Evolutionary conservation across 768 basidiomycete species (phyloP).

Genomic region (Mycena epipterygia): DNA sequence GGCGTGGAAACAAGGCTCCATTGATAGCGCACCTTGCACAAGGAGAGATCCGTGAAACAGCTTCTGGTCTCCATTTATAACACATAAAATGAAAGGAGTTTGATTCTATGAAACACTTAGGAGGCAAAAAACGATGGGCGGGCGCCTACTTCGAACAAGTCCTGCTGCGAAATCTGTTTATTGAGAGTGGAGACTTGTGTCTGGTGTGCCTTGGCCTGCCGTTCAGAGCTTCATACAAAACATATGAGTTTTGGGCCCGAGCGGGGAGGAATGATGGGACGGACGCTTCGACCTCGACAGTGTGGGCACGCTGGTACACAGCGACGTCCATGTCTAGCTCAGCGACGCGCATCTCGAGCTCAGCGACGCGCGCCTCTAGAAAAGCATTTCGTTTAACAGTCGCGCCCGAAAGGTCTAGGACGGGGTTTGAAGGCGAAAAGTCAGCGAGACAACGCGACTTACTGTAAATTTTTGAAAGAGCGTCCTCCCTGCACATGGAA

Average conservation of each 20-base stretch:
- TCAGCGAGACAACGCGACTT: slow-evolving; percentile 28
- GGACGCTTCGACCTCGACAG: slow-evolving; percentile 67
- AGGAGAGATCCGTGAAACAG: slow-evolving; percentile 74
- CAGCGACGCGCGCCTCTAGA: slow-evolving; percentile 73
- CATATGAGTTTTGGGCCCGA: not conserved
- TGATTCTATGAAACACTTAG: slow-evolving; percentile 55
- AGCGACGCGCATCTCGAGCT: slow-evolving; percentile 74
- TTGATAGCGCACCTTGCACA: slow-evolving; percentile 47
- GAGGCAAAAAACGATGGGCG: slow-evolving; percentile 4
- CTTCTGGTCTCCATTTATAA: slow-evolving; percentile 80
- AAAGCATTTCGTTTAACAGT: slow-evolving; percentile 75
- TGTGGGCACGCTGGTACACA: slow-evolving; percentile 81
- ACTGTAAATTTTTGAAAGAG: slow-evolving; percentile 74
- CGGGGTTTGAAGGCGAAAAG: slow-evolving; percentile 4
- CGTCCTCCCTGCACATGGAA: slow-evolving; percentile 68
- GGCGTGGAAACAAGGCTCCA: slow-evolving; percentile 43
- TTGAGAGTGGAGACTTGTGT: slow-evolving; percentile 75
- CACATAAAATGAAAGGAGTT: slow-evolving; percentile 78
- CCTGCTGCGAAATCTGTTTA: slow-evolving; percentile 71
- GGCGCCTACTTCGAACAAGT: slow-evolving; percentile 62
- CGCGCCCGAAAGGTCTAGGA: slow-evolving; percentile 70
- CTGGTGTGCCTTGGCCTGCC: slow-evolving; percentile 76
- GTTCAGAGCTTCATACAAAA: slow-evolving; percentile 57
- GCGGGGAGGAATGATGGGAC: not conserved
- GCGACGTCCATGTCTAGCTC: slow-evolving; percentile 79